phyloP scores from a whole-genome alignment of 2,329 filamentous ascomycete genomes.

The Neonectria neomacrospora region DNA sequence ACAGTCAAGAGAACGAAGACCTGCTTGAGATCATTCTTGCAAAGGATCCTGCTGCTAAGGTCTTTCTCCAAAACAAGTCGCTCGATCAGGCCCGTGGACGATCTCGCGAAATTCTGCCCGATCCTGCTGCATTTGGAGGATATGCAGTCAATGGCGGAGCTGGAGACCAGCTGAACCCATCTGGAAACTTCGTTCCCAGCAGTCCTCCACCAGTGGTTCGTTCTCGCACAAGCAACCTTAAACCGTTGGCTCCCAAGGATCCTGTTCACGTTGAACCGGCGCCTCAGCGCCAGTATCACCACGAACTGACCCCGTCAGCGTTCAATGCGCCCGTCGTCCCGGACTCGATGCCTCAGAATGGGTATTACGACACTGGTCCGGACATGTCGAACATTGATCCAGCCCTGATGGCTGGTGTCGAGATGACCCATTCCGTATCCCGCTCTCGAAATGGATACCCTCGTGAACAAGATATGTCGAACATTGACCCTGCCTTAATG shows the following conservation, averaged over 20 bases:
- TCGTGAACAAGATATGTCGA: not conserved
- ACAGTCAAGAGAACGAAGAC: not conserved
- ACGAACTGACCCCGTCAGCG: not conserved
- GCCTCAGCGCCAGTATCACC: not conserved
- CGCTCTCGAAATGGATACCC: not conserved
- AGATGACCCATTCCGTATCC: not conserved
- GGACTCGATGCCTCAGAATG: not conserved
- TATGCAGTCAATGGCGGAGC: not conserved
- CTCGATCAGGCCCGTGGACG: not conserved
- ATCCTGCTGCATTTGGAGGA: not conserved
- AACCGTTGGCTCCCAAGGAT: not conserved
- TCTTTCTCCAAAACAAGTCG: conserved; percentile 18
- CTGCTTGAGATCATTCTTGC: conserved; percentile 17
- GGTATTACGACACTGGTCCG: not conserved
- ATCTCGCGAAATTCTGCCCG: not conserved
- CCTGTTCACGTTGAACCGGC: not conserved
- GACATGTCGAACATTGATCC: conserved; percentile 10
- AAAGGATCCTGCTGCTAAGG: conserved; percentile 6
- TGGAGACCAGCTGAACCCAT: not conserved
- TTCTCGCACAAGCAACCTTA: not conserved
- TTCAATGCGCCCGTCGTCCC: not conserved
- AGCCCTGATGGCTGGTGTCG: not conserved
- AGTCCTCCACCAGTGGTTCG: not conserved
- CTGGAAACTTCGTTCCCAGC: not conserved
- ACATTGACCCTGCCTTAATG: conserved; percentile 10